Evolutionary conservation across 495 filamentous ascomycete species (phyloP).

Genomic region (Lasiosphaeria hispida): DNA sequence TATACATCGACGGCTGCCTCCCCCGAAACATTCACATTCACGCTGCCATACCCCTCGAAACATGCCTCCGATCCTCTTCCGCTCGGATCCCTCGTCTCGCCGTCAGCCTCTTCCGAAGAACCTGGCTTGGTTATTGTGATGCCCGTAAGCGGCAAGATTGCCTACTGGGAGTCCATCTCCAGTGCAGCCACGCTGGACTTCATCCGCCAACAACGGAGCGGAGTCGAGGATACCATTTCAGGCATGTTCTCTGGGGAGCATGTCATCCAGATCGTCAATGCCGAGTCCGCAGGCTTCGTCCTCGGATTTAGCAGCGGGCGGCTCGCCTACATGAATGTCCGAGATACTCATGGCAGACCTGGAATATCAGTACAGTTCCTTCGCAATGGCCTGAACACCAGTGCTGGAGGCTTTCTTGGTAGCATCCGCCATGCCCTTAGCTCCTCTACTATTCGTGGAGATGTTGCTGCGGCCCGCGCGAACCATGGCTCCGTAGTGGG

Average conservation of each 20-base stretch:
- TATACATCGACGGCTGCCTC: conserved; percentile 65
- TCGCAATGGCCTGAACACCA: conserved; percentile 52
- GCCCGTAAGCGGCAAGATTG: conserved; percentile 76
- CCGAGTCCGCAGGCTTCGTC: conserved; percentile 79
- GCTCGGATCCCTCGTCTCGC: conserved; percentile 72
- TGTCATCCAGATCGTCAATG: conserved; percentile 71
- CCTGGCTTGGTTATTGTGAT: conserved; percentile 83
- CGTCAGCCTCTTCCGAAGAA: conserved; percentile 67
- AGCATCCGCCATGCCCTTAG: conserved; percentile 70
- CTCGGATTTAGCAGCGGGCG: conserved; percentile 79
- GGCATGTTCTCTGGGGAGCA: conserved; percentile 76
- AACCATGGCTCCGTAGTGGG: conserved; percentile 68
- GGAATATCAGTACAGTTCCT: conserved; percentile 73
- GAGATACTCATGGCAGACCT: conserved; percentile 82
- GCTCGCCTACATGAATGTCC: conserved; percentile 76
- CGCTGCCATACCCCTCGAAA: conserved; percentile 69
- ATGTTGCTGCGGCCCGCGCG: conserved; percentile 73
- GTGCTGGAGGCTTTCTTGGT: conserved; percentile 64
- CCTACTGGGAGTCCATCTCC: conserved; percentile 93
- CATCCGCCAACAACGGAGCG: conserved; percentile 70
- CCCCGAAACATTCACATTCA: conserved; percentile 70
- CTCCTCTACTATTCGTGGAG: conserved; percentile 62
- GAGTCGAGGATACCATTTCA: conserved; percentile 68
- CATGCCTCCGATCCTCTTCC: conserved; percentile 65
- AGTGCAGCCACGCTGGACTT: conserved; percentile 74